A percentile compares a stretch with the other conserved stretches of the same genome.
Evolutionary conservation across 441 rosid species (phyloP).

Genomic region (Lagerstroemia fauriei): DNA sequence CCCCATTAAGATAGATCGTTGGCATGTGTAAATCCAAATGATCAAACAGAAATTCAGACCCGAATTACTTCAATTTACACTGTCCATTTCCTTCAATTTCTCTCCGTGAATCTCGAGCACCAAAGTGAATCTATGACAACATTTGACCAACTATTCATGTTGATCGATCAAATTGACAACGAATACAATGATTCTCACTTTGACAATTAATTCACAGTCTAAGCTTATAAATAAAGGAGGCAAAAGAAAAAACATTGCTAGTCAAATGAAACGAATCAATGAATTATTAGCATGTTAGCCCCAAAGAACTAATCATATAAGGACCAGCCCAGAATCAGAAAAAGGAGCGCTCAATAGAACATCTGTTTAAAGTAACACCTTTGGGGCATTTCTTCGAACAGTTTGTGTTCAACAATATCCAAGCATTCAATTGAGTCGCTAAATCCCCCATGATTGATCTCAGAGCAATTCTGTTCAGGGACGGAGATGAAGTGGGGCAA

Average conservation of each 20-base stretch:
- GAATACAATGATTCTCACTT: neutral
- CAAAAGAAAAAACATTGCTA: neutral
- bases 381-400: constrained; percentile 7
- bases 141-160: neutral
- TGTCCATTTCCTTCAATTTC: no score
- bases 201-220: neutral
- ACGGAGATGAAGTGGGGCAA: neutral
- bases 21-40: neutral
- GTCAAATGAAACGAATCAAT: neutral
- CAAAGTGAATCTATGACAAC: neutral
- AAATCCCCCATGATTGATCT: neutral
- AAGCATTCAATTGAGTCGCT: neutral
- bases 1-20: neutral
- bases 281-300: neutral
- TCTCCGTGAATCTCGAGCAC: neutral
- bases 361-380: neutral
- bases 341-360: neutral
- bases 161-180: neutral
- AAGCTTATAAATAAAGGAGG: neutral
- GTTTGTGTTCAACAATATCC: neutral
- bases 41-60: neutral
- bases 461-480: neutral
- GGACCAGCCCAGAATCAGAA: neutral
- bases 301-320: neutral
- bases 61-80: no score